phyloP scores from a whole-genome alignment of 1,284 basidiomycete genomes.

The Tylopilus sp. region DNA sequence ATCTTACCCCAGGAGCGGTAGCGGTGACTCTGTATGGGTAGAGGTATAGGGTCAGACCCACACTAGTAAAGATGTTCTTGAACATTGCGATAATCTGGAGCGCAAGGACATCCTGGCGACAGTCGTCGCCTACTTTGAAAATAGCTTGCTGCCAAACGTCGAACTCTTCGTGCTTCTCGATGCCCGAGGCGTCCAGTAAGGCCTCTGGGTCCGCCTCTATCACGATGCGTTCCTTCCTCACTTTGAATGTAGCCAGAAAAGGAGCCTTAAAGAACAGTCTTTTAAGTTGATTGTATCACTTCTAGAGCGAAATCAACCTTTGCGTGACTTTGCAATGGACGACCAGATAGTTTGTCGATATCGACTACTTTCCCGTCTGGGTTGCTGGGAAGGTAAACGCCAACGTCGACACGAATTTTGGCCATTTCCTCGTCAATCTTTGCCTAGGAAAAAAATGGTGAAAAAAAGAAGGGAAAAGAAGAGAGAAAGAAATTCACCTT shows the following conservation, averaged over 20 bases:
- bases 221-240: conserved; percentile 72
- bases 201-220: conserved; percentile 64
- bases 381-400: conserved; percentile 96
- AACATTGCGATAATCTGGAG: conserved; percentile 99
- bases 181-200: conserved; percentile 54
- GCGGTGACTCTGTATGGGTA: conserved; percentile 97
- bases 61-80: conserved; percentile 91
- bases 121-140: conserved; percentile 99
- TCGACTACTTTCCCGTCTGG: conserved; percentile 96
- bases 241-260: conserved; percentile 99
- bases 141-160: conserved; percentile 98
- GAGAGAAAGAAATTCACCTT: conserved; percentile 54
- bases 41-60: conserved; percentile 89
- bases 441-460: conserved; percentile 47
- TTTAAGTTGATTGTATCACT: not conserved
- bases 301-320: conserved; percentile 54
- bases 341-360: conserved; percentile 93
- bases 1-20: conserved; percentile 86
- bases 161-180: conserved; percentile 61
- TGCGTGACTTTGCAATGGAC: conserved; percentile 95
- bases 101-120: conserved; percentile 95
- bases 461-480: not conserved
- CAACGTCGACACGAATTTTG: conserved; percentile 87
- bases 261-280: conserved; percentile 64
- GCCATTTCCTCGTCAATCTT: conserved; percentile 99